Base-by-base conservation (phyloP, 108 stramenopile species). In the Nannochloropsis salina region DNA sequence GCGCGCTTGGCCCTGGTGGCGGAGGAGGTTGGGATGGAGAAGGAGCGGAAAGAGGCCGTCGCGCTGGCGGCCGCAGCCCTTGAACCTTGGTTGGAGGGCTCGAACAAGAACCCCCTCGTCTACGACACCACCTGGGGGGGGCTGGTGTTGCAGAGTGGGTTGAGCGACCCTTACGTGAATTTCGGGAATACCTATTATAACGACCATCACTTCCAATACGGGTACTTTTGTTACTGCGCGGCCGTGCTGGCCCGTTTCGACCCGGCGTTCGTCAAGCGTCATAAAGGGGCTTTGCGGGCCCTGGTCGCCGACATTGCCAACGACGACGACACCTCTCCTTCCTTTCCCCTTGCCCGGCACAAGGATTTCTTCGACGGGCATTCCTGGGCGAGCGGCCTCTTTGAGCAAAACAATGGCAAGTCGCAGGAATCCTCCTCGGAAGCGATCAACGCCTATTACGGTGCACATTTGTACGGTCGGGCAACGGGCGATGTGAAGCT, bases 341-440 rank as follows among this genome's bases (percentile, higher is more conserved):
- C 42, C 5, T 90, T 83, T 80, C 85, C 87, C 15, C 11, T 47
- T 40, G 87, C 81, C 31, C 80, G 90, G 43, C 87, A 90, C 42
- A 88, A 88, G 80, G 87, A 90, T 74, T 83, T 84, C 42, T 90
- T 85, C 43, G 87, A 85, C 10, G 87, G 90, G 11, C 90, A 90
- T 61, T 85, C 84, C 44, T 92, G 91, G 91, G 91, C 92, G 18
- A 87, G 84, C 10, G 92, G 92, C 10, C 45, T 92, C 11, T 92
- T 92, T 83, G 18, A 42, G 41, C 88, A 91, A 51, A 95, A 92
- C 11, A 92, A 97, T 84, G 98, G 97, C 18, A 98, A 98, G 88
- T 94, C 94, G 9, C 98, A 98, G 91, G 98, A 98, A 88, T 95
- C 95, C 82, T 95, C 95, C 18, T 96, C 95, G 86, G 98, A 98